A percentile compares a stretch with the other conserved stretches of the same genome.
phyloP scores from a whole-genome alignment of 768 basidiomycete species.

The Phaeotremella fagi region DNA sequence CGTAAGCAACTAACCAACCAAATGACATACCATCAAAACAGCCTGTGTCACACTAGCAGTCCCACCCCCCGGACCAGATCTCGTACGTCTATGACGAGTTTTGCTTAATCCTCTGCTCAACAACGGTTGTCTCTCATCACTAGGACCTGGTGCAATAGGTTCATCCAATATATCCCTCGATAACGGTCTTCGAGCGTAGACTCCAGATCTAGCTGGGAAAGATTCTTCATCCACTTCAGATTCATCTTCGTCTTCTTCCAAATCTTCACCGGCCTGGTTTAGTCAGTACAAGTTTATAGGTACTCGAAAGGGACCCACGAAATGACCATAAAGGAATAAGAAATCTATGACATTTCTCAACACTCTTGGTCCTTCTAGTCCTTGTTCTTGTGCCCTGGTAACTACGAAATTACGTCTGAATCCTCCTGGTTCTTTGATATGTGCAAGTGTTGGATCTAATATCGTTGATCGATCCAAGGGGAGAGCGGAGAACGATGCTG shows the following conservation, averaged over 20 bases:
- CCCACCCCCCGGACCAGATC: constrained; percentile 64
- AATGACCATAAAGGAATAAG: constrained; percentile 89
- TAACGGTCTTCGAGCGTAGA: constrained; percentile 41
- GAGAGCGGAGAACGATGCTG: constrained; percentile 55
- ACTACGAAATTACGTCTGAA: constrained; percentile 85
- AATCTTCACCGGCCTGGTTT: constrained; percentile 72
- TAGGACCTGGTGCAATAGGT: constrained; percentile 4
- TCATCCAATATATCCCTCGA: constrained; percentile 4
- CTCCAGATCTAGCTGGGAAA: constrained; percentile 6
- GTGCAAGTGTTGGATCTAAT: constrained; percentile 73
- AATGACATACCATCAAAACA: constrained; percentile 92
- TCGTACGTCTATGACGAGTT: constrained; percentile 50
- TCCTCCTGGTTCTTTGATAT: constrained; percentile 92
- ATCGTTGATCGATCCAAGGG: constrained; percentile 53
- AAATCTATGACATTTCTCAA: constrained; percentile 89
- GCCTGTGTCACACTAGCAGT: constrained; percentile 89
- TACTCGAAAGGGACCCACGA: constrained; percentile 58
- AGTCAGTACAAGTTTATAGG: background rate
- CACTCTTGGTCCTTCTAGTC: constrained; percentile 57
- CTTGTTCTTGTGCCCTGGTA: constrained; percentile 65
- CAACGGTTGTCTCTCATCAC: constrained; percentile 37
- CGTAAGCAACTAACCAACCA: background rate
- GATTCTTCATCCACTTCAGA: constrained; percentile 56
- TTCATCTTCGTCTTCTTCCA: constrained; percentile 73
- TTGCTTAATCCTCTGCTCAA: constrained; percentile 36